Evolutionary conservation across 2,329 filamentous ascomycete species (phyloP).

Genomic region (Arthrobotrys entomopaga): DNA sequence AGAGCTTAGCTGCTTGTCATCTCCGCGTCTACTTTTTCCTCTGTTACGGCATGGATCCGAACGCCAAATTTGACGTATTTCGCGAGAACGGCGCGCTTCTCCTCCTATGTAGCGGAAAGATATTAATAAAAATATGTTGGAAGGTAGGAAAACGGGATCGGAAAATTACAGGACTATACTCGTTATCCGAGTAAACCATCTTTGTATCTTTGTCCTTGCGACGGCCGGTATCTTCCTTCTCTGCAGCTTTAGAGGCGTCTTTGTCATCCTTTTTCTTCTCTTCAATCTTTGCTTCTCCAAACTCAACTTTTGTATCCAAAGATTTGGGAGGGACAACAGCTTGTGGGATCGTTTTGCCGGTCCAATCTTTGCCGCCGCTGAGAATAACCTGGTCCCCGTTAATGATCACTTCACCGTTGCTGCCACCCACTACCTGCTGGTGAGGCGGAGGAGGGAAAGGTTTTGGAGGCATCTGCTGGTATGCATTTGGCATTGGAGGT

Average conservation of each 20-base stretch:
- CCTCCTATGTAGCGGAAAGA: constrained; percentile 43
- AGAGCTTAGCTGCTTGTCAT: constrained; percentile 56
- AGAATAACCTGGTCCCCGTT: constrained; percentile 54
- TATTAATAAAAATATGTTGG: background rate
- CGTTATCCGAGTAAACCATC: constrained; percentile 58
- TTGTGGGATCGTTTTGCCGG: constrained; percentile 46
- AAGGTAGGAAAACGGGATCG: background rate
- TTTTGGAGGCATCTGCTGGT: constrained; percentile 46
- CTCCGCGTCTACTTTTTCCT: constrained; percentile 45
- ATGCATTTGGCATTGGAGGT: constrained; percentile 33
- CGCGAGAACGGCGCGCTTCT: constrained; percentile 55
- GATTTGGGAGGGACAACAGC: constrained; percentile 28
- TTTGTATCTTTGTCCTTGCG: constrained; percentile 58
- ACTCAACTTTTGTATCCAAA: constrained; percentile 20
- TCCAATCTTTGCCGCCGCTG: constrained; percentile 52
- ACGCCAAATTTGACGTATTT: constrained; percentile 52
- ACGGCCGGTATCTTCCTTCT: constrained; percentile 55
- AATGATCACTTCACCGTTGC: constrained; percentile 54
- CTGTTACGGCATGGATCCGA: constrained; percentile 9
- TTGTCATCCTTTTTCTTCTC: constrained; percentile 56
- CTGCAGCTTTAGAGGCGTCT: constrained; percentile 50
- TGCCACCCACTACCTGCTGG: constrained; percentile 25
- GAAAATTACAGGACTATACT: constrained; percentile 59
- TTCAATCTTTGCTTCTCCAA: constrained; percentile 16
- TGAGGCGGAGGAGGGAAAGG: constrained; percentile 44